Evolutionary conservation across 257 asterid species (phyloP).

Genomic region (Capsicum baccatum): DNA sequence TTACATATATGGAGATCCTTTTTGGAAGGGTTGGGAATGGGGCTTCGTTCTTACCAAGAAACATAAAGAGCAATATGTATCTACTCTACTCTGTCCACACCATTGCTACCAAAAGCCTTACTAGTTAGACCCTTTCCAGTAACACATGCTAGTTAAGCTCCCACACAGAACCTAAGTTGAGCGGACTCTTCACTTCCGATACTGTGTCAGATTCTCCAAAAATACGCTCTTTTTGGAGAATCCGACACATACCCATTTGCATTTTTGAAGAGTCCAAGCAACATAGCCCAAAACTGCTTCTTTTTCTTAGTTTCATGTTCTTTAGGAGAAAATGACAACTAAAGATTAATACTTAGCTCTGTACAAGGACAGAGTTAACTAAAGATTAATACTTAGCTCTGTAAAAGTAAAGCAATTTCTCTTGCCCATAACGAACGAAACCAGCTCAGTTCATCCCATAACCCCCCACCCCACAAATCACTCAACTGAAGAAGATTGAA

Average conservation of each 20-base stretch:
- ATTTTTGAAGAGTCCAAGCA: too few species aligned
- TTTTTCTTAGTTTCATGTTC: background rate
- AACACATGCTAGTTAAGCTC: background rate
- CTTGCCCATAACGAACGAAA: background rate
- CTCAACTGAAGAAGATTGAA: background rate
- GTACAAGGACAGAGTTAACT: too few species aligned
- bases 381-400: background rate
- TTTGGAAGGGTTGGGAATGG: background rate
- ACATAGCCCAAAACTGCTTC: background rate
- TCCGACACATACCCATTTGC: too few species aligned
- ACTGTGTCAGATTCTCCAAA: too few species aligned
- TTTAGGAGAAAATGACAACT: background rate
- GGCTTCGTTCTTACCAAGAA: background rate
- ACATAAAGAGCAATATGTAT: background rate
- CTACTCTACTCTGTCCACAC: background rate
- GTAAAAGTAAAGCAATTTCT: background rate
- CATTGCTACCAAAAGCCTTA: background rate
- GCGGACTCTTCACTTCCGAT: too few species aligned
- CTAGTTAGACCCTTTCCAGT: slow-evolving; percentile 2
- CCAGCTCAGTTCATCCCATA: background rate
- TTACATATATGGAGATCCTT: background rate
- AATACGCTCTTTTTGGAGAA: too few species aligned
- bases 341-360: background rate
- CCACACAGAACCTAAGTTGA: background rate
- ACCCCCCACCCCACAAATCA: background rate